Base-by-base conservation (phyloP, 768 basidiomycete species). In the Suillus fuscotomentosus region DNA sequence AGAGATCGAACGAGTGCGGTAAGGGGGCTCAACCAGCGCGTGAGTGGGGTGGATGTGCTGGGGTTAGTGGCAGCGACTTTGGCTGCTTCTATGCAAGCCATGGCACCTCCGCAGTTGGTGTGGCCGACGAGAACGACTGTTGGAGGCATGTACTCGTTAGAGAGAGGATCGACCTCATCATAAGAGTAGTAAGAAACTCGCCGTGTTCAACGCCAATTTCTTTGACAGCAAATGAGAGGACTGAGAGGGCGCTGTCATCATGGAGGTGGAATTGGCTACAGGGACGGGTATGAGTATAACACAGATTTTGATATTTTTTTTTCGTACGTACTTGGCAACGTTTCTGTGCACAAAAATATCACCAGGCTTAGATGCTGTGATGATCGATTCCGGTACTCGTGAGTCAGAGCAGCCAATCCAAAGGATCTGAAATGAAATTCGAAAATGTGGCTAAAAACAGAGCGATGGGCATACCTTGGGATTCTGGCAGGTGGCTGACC, bases 371-470 rank as follows among this genome's bases (percentile, higher is more conserved):
- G 87, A 82, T 39, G 81, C 88, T 6, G 90, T 88, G 67, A 94
- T 75, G 68, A 92, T 86, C 22, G 86, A 85, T 74, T 95, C 94
- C 36, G 94, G 93, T 1, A 95, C 93, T 67, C 95, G 83, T 14
- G 94, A 95, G 77, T 97, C 95, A 39, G 92, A 83, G 72, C 91
- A 93, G 60, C 91, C 90, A 73, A 93, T 86, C 90, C 90, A 93
- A 69, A 92, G 85, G 13, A 89, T 80, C 91, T 92, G 48, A 31
- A 36, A 8, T 24, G 17, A 54, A 36, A 5, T 54, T 54, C 0
- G 53, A 36, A 34, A 54, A 54, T 10, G 17, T n/a, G 34, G 20
- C 39, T 24, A 39, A 39, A 51, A 42, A 51, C 3, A 20, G n/a
- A 11, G 60, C 55, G 55, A 53, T 34, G 27, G 38, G 73, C 80